Conservation (phyloP, 176 grass and related monocot genomes). For the Eragrostis nindensis region DNA sequence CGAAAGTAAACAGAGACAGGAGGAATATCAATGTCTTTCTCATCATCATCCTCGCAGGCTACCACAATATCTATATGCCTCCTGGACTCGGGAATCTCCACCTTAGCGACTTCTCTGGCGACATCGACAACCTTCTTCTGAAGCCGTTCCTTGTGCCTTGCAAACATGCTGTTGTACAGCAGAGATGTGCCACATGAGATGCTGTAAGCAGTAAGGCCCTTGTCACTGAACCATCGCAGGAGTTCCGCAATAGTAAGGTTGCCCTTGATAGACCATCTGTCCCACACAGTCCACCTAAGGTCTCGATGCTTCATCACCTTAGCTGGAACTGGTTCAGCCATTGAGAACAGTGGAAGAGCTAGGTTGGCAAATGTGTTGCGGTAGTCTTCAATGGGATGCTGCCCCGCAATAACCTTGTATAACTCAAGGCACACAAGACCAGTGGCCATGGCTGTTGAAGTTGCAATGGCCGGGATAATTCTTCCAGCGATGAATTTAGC, state of each 20-base stretch:
- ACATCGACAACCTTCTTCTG: slow-evolving; percentile 61
- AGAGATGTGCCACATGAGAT: slow-evolving; percentile 62
- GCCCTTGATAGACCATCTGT: slow-evolving; percentile 68
- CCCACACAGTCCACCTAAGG: slow-evolving; percentile 76
- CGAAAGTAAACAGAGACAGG: slow-evolving; percentile 66
- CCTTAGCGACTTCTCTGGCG: slow-evolving; percentile 63
- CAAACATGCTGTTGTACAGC: slow-evolving; percentile 71
- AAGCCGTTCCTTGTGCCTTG: slow-evolving; percentile 60
- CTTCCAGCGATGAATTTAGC: slow-evolving; percentile 81
- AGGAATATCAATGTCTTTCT: slow-evolving; percentile 68
- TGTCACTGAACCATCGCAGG: slow-evolving; percentile 62
- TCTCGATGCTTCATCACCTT: slow-evolving; percentile 75
- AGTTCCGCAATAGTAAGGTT: slow-evolving; percentile 62
- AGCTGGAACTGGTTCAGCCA: slow-evolving; percentile 67
- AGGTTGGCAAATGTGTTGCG: slow-evolving; percentile 87
- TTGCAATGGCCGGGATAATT: slow-evolving; percentile 75
- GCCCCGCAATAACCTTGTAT: slow-evolving; percentile 70
- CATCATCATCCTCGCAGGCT: slow-evolving; percentile 68
- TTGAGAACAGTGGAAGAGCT: slow-evolving; percentile 68
- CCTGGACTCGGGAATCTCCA: slow-evolving; percentile 56
- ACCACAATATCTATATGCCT: slow-evolving; percentile 67
- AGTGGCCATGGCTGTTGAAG: slow-evolving; percentile 83
- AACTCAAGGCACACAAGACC: slow-evolving; percentile 74
- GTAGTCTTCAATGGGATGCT: slow-evolving; percentile 68
- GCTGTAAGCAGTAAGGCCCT: slow-evolving; percentile 68